Conservation (phyloP, 2,329 filamentous ascomycete species). For the Fusarium pininemorale region DNA sequence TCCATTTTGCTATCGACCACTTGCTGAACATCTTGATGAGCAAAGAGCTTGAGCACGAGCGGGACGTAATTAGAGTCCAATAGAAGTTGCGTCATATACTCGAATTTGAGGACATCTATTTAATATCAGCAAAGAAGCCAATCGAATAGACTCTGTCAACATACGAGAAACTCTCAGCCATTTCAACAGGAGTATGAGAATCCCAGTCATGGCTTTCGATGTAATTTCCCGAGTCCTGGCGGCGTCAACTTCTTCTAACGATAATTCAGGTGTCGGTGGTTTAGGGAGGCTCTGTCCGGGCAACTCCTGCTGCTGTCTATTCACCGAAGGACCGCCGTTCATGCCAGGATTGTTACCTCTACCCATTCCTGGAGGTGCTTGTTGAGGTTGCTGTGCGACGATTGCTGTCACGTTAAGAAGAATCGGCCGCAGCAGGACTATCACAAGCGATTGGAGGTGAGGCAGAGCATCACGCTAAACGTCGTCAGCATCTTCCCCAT, state of each 20-base stretch:
- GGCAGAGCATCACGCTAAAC: slow-evolving; percentile 77
- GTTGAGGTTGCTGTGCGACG: slow-evolving; percentile 67
- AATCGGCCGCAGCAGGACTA: slow-evolving; percentile 90
- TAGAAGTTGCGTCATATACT: slow-evolving; percentile 92
- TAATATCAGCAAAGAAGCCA: slow-evolving; percentile 21
- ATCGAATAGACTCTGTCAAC: slow-evolving; percentile 45
- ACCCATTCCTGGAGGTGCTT: slow-evolving; percentile 56
- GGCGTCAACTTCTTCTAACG: slow-evolving; percentile 82
- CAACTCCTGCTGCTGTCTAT: slow-evolving; percentile 45
- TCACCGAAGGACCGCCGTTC: slow-evolving; percentile 50
- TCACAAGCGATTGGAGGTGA: slow-evolving; percentile 89
- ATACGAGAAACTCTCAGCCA: slow-evolving; percentile 96
- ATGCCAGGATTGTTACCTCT: slow-evolving; percentile 51
- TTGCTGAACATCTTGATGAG: slow-evolving; percentile 92
- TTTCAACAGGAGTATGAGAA: slow-evolving; percentile 87
- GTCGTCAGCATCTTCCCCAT: not conserved
- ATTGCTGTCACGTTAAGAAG: slow-evolving; percentile 88
- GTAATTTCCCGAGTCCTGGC: slow-evolving; percentile 86
- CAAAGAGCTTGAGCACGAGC: slow-evolving; percentile 90
- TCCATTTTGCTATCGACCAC: slow-evolving; percentile 88
- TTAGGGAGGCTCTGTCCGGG: slow-evolving; percentile 45
- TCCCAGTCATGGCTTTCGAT: slow-evolving; percentile 90
- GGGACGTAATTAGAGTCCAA: slow-evolving; percentile 96
- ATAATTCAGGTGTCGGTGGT: slow-evolving; percentile 56
- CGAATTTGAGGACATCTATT: slow-evolving; percentile 90